These are phyloP conservation scores for Parathielavia appendiculata DNA, from an alignment of 495 filamentous ascomycete genomes.

Conservation along the genomic window DNA sequence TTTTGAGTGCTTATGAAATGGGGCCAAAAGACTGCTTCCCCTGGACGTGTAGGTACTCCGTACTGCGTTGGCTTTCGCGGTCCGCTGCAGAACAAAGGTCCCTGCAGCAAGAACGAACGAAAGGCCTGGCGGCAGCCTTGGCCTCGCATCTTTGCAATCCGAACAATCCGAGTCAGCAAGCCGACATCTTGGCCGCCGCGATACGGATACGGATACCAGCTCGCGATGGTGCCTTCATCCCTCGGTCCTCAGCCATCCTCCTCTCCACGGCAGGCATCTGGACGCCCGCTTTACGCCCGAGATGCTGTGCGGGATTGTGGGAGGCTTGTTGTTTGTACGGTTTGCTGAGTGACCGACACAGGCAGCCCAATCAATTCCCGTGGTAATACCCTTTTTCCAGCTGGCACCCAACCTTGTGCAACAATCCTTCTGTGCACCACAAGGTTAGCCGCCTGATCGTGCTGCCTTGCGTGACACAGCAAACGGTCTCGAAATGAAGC, in stretches of 20 bases:
- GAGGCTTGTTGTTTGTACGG: neutral
- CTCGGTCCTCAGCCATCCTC: neutral
- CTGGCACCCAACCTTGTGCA: constrained; percentile 16
- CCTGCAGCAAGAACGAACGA: too few relatives aligned
- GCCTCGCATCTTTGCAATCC: too few relatives aligned
- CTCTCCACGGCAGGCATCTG: neutral
- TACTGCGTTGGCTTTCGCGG: too few relatives aligned
- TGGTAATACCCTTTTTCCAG: neutral
- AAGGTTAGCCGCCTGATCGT: constrained; percentile 16
- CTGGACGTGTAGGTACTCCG: neutral
- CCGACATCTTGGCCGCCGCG: neutral
- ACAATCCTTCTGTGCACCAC: neutral
- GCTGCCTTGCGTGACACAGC: constrained; percentile 9
- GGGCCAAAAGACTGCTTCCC: neutral
- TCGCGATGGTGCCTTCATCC: neutral
- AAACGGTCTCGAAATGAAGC: constrained; percentile 4
- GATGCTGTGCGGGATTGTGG: neutral
- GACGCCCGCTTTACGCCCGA: constrained; percentile 5
- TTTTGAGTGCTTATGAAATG: neutral
- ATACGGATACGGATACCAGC: neutral
- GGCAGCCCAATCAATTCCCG: too few relatives aligned
- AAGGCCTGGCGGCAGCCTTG: too few relatives aligned
- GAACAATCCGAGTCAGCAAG: neutral
- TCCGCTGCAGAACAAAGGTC: too few relatives aligned
- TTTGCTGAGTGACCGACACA: too few relatives aligned